phyloP scores from a whole-genome alignment of 1,139 yeast species.

The Groenewaldozyma auringiensis region DNA sequence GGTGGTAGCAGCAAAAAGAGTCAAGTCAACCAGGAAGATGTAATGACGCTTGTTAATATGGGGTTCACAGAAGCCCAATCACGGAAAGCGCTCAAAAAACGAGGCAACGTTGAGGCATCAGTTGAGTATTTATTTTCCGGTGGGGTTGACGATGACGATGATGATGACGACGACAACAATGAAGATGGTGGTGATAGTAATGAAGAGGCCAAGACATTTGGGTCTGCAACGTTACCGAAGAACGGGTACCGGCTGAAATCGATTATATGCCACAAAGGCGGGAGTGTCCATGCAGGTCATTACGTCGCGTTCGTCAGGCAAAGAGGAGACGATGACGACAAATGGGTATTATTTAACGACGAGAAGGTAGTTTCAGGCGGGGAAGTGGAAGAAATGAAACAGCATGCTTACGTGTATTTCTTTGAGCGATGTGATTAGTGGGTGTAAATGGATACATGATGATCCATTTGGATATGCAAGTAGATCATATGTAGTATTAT shows the following conservation, averaged over 20 bases:
- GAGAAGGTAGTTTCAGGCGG: constrained; percentile 81
- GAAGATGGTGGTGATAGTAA: constrained; percentile 10
- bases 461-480: too few relatives aligned
- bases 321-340: constrained; percentile 31
- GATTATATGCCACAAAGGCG: constrained; percentile 88
- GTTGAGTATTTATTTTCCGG: constrained; percentile 84
- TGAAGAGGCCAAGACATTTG: too few relatives aligned
- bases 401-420: constrained; percentile 41
- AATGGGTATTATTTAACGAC: constrained; percentile 87
- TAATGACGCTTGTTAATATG: constrained; percentile 57
- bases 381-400: constrained; percentile 52
- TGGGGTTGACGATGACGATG: constrained; percentile 41
- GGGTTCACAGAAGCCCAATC: constrained; percentile 65
- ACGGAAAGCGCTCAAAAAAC: constrained; percentile 57
- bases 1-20: constrained; percentile 18
- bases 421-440: constrained; percentile 24
- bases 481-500: too few relatives aligned
- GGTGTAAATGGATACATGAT: too few relatives aligned
- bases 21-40: constrained; percentile 29
- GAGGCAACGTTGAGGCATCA: constrained; percentile 62
- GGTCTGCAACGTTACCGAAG: constrained; percentile 27
- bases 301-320: constrained; percentile 74
- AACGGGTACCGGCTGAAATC: constrained; percentile 49
- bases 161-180: constrained; percentile 19
- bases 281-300: constrained; percentile 92